phyloP scores from a whole-genome alignment of 345 rosid species.

The Odontarrhena argentea region DNA sequence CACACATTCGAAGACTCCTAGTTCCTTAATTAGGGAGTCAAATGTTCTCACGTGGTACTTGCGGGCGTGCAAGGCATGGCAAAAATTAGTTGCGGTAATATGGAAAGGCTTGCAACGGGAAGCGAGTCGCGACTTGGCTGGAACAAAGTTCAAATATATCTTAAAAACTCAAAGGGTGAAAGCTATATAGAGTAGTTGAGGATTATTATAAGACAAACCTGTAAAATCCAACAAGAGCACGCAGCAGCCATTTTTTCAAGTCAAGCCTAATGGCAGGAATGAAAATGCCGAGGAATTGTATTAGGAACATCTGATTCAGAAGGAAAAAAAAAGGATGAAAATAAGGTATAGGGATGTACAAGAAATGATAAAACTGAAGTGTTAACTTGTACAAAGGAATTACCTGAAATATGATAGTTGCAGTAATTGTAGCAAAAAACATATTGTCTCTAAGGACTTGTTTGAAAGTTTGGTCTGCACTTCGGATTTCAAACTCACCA shows the following conservation, averaged over 20 bases:
- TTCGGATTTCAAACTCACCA: constrained; percentile 78
- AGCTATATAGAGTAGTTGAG: neutral
- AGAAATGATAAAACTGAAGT: no score
- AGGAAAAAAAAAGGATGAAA: neutral
- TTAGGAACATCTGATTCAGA: constrained; percentile 53
- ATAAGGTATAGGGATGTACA: neutral
- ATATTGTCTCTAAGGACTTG: constrained; percentile 68
- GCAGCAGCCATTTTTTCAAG: constrained; percentile 58
- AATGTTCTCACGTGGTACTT: no score
- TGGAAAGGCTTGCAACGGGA: neutral
- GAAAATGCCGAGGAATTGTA: constrained; percentile 61
- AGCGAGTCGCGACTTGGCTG: constrained; percentile 24
- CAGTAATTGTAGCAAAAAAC: constrained; percentile 57
- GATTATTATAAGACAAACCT: constrained; percentile 45
- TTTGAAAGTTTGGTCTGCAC: constrained; percentile 56
- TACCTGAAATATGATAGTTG: constrained; percentile 65
- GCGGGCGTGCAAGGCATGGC: no score
- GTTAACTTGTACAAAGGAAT: constrained; percentile 10
- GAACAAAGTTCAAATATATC: neutral
- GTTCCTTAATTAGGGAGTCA: neutral
- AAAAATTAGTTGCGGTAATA: neutral
- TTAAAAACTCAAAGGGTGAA: neutral
- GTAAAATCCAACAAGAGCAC: constrained; percentile 51
- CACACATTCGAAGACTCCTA: no score
- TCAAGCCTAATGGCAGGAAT: constrained; percentile 50